Evolutionary conservation across 306 rosid genomes (phyloP).

Genomic region (Ormosia semicastrata): DNA sequence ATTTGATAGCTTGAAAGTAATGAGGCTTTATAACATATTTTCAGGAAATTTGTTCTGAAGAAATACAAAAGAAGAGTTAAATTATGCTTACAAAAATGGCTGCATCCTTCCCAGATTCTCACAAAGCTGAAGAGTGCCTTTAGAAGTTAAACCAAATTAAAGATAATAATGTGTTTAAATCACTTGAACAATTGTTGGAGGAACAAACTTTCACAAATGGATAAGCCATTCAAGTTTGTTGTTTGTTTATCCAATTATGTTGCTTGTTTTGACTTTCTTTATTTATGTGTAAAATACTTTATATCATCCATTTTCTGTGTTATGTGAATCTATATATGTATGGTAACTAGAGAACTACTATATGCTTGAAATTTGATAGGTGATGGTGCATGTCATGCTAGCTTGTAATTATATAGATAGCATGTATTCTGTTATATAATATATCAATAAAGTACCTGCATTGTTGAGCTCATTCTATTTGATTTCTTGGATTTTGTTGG

Average conservation of each 20-base stretch:
- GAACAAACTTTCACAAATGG: conserved; percentile 40
- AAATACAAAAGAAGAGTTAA: conserved; percentile 50
- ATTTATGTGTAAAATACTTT: not conserved
- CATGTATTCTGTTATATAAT: not conserved
- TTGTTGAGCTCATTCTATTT: not conserved
- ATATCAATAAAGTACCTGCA: not conserved
- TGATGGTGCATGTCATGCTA: not conserved
- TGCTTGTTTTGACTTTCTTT: not conserved
- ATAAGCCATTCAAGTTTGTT: conserved; percentile 56
- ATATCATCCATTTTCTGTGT: conserved; percentile 2
- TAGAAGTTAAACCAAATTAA: conserved; percentile 64
- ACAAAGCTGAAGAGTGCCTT: conserved; percentile 73
- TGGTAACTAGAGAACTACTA: not conserved
- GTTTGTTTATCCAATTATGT: conserved; percentile 37
- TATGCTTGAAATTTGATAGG: not conserved
- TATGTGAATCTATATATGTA: conserved; percentile 1
- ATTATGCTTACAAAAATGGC: conserved; percentile 58
- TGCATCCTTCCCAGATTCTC: conserved; percentile 71
- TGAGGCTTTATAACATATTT: conserved; percentile 15
- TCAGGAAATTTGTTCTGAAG: conserved; percentile 76
- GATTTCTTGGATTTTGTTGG: not conserved
- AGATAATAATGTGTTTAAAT: conserved; percentile 65
- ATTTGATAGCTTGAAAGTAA: conserved; percentile 20
- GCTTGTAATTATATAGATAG: not conserved
- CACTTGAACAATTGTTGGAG: conserved; percentile 62